Evolutionary conservation across 2,329 filamentous ascomycete species (phyloP), one percentile per base, ranked within the genome.

Genomic region (Seiridium cupressi): DNA sequence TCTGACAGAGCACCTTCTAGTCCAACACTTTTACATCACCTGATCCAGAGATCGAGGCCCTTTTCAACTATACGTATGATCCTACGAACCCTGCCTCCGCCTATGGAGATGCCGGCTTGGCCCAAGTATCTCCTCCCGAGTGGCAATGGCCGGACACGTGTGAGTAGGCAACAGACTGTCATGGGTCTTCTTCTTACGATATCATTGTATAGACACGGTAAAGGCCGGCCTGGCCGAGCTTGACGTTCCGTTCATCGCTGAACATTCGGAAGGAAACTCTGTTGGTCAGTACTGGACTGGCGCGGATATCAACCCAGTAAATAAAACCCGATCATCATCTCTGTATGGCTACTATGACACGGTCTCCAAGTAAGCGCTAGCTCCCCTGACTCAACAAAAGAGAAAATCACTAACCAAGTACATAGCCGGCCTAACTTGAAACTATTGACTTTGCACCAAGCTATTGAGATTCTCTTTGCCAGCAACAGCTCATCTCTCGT

Each of bases 281-380:
- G 38, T 42, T 7, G 13, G 38, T 13, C 13, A 42, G 38, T 42
- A 42, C 38, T 42, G 38, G 13, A 42, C 38, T 13, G 7, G 38
- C 38, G 13, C 46, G 7, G 7, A 49, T 49, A 18, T 49, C 46
- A 8, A 49, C n/a, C 8, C n/a, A 8, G 46, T 9, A 8, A 18
- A 18, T 3, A 18, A 49, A 32, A 49, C 46, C 8, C 46, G 46
- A 9, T 49, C 46, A 9, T 49, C 46, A 18, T 49, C n/a, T 18
- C 8, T 49, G 46, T 49, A 49, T n/a, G 46, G 8, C 8, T 49
- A 18, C n/a, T 49, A 49, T 32, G 46, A 49, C 3, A 49, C 8
- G 7, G 46, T 8, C 46, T 49, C 46, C n/a, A 18, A 18, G 58
- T 51, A 57, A 60, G 34, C 60, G 35, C 60, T 59, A 55, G 56